A percentile compares a stretch with the other conserved stretches of the same genome.
These are phyloP conservation scores for Sporothrix mexicana DNA, from an alignment of 2,329 filamentous ascomycete species.

Conservation along the genomic window DNA sequence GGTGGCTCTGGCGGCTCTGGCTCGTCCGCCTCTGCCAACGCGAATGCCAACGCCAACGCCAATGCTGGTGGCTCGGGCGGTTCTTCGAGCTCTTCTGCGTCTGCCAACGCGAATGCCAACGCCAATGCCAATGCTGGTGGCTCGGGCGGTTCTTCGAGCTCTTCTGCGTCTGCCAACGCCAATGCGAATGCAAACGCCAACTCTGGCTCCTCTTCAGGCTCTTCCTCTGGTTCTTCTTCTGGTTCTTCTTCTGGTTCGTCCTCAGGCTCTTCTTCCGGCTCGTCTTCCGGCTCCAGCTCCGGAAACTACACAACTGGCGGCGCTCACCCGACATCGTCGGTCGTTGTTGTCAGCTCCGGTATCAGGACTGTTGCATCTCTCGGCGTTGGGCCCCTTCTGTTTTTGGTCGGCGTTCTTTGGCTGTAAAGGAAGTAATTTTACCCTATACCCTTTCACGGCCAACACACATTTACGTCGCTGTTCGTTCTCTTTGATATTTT, in stretches of 20 bases:
- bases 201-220: constrained; percentile 12
- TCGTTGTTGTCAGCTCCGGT: constrained; percentile 32
- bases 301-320: constrained; percentile 16
- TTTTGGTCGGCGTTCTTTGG: constrained; percentile 32
- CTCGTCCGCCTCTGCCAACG: neutral
- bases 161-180: constrained; percentile 6
- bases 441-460: too few species aligned
- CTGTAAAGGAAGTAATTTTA: constrained; percentile 24
- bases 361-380: constrained; percentile 32
- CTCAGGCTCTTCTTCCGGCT: neutral
- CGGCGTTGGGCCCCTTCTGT: constrained; percentile 30
- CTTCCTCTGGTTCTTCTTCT: neutral
- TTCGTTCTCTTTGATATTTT: constrained; percentile 6
- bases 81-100: neutral
- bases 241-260: neutral
- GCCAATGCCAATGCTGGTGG: constrained; percentile 6
- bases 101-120: neutral
- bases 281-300: constrained; percentile 12
- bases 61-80: neutral
- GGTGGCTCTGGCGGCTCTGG: neutral
- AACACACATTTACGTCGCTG: constrained; percentile 1
- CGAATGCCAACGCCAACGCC: too few species aligned
- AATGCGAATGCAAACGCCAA: constrained; percentile 16
- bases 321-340: neutral
- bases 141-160: neutral